These are phyloP conservation scores for Trichoderma endophyticum DNA, from an alignment of 2,329 filamentous ascomycete species.

Conservation along the genomic window DNA sequence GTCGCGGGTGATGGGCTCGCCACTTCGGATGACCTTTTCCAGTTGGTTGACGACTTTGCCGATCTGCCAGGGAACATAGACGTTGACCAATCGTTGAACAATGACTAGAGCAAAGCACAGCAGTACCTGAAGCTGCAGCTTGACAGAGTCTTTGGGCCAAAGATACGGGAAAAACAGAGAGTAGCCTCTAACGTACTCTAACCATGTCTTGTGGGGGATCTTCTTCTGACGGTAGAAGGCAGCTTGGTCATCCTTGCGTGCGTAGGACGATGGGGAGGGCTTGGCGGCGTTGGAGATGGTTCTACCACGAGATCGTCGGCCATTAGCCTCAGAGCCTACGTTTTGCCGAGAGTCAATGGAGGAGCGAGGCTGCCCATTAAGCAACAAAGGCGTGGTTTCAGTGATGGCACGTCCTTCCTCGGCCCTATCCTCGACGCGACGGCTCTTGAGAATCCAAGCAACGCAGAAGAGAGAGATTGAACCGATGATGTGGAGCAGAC, in stretches of 20 bases:
- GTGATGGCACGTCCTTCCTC: constrained; percentile 41
- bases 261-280: constrained; percentile 27
- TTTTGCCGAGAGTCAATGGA: constrained; percentile 37
- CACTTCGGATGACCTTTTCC: constrained; percentile 45
- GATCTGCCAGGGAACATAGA: constrained; percentile 79
- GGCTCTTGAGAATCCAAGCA: constrained; percentile 41
- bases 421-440: constrained; percentile 34
- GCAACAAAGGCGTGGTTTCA: constrained; percentile 64
- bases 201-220: constrained; percentile 86
- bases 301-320: constrained; percentile 34
- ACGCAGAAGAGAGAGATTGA: constrained; percentile 50
- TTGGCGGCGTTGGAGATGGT: constrained; percentile 41
- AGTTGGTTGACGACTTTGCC: constrained; percentile 76
- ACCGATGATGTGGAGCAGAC: constrained; percentile 63
- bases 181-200: constrained; percentile 91
- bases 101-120: constrained; percentile 79
- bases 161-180: constrained; percentile 93
- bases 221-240: constrained; percentile 89
- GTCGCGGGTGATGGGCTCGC: constrained; percentile 33
- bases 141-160: constrained; percentile 78
- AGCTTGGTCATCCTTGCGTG: constrained; percentile 59
- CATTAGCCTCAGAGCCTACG: constrained; percentile 24
- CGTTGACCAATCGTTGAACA: constrained; percentile 78
- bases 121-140: constrained; percentile 74
- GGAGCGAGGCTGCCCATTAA: constrained; percentile 43